Conservation (phyloP, 2,329 filamentous ascomycete species). For the Colletotrichum cereale region DNA sequence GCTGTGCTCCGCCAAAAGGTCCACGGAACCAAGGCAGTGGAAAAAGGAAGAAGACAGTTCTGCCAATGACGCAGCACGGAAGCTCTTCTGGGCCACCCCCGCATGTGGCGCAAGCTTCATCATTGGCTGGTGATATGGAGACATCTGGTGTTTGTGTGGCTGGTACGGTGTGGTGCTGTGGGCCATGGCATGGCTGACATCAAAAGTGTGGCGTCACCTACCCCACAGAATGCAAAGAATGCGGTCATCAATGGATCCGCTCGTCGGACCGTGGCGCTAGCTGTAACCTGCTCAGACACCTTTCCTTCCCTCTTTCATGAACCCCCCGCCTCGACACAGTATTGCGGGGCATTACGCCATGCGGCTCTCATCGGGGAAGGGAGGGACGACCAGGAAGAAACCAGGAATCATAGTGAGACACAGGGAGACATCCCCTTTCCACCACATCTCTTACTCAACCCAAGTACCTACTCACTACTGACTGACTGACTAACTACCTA, state of each 20-base stretch:
- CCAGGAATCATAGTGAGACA: not conserved
- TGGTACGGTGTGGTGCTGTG: slow-evolving; percentile 3
- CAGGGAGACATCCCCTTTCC: not conserved
- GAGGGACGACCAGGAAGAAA: slow-evolving; percentile 1
- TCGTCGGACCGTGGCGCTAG: slow-evolving; percentile 4
- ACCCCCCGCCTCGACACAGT: slow-evolving; percentile 17
- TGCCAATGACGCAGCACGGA: slow-evolving; percentile 40
- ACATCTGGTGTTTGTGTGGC: not conserved
- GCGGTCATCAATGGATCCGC: slow-evolving; percentile 36
- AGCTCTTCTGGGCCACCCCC: slow-evolving; percentile 13
- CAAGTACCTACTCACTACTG: no score
- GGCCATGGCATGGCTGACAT: not conserved
- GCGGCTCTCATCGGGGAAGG: slow-evolving; percentile 35
- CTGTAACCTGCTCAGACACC: slow-evolving; percentile 2
- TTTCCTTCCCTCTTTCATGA: not conserved
- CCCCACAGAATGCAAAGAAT: slow-evolving; percentile 33
- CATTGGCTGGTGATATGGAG: not conserved
- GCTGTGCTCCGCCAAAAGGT: slow-evolving; percentile 2
- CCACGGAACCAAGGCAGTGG: slow-evolving; percentile 37
- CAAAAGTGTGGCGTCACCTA: slow-evolving; percentile 40
- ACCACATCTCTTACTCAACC: not conserved
- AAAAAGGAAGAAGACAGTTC: not conserved
- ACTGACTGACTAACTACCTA: no score
- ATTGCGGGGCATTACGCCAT: slow-evolving; percentile 40
- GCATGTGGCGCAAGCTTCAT: slow-evolving; percentile 37